These are phyloP conservation scores for Glarea lozoyensis DNA, from an alignment of 495 filamentous ascomycete species.

Conservation along the genomic window DNA sequence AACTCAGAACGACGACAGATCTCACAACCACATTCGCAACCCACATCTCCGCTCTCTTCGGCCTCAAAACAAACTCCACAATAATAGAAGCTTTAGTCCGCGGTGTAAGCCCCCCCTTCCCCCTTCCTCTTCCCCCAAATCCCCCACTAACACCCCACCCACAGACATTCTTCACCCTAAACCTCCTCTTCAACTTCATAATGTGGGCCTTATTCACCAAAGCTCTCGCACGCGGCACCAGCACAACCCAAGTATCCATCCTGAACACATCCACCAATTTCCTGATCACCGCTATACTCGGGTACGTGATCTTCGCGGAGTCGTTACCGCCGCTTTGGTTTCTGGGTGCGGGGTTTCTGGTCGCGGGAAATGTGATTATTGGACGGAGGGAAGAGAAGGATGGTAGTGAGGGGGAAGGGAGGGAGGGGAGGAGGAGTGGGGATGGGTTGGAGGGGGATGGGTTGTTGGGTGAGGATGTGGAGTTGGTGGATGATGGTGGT, in stretches of 20 bases:
- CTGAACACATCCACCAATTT: slow-evolving; percentile 94
- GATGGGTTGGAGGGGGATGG: background rate
- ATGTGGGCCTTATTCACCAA: slow-evolving; percentile 81
- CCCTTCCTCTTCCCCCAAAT: background rate
- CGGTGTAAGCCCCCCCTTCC: slow-evolving; percentile 46
- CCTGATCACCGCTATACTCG: slow-evolving; percentile 79
- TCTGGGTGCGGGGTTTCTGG: slow-evolving; percentile 73
- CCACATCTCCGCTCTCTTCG: slow-evolving; percentile 52
- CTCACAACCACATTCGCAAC: slow-evolving; percentile 65
- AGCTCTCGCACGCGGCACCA: slow-evolving; percentile 74
- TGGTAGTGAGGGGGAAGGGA: background rate
- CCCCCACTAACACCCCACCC: slow-evolving; percentile 1
- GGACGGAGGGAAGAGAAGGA: slow-evolving; percentile 62
- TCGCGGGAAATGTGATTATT: slow-evolving; percentile 86
- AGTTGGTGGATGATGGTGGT: slow-evolving; percentile 7
- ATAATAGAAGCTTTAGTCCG: slow-evolving; percentile 58
- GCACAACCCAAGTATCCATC: slow-evolving; percentile 84
- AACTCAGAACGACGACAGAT: slow-evolving; percentile 67
- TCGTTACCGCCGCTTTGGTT: slow-evolving; percentile 74
- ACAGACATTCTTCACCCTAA: slow-evolving; percentile 79
- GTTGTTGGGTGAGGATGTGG: slow-evolving; percentile 5
- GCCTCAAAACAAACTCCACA: slow-evolving; percentile 38
- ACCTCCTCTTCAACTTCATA: slow-evolving; percentile 79
- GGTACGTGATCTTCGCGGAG: slow-evolving; percentile 66
- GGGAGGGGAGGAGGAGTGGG: slow-evolving; percentile 1